A percentile compares a stretch with the other conserved stretches of the same genome.
phyloP scores from a whole-genome alignment of 352 stramenopile species.

The Phytopythium cucurbitacearum region DNA sequence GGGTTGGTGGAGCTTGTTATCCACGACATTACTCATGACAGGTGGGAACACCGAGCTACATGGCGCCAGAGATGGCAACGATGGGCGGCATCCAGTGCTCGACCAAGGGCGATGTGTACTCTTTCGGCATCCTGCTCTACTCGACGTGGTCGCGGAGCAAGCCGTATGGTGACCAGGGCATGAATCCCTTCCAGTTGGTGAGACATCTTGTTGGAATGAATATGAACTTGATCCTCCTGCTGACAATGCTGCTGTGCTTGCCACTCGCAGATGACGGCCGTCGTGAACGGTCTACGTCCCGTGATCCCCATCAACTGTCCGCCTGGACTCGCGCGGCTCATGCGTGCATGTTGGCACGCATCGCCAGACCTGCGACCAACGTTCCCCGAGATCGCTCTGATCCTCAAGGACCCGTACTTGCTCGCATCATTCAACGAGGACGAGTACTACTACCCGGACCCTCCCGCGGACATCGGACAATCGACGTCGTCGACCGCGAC shows the following conservation, averaged over 20 bases:
- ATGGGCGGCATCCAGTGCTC: conserved; percentile 86
- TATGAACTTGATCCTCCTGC: conserved; percentile 7
- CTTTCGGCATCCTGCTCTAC: conserved; percentile 83
- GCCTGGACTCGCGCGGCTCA: conserved; percentile 67
- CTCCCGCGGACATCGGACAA: conserved; percentile 14
- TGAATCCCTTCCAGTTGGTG: conserved; percentile 88
- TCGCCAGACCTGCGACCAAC: conserved; percentile 61
- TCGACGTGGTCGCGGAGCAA: conserved; percentile 87
- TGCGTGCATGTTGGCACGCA: conserved; percentile 81
- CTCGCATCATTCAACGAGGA: conserved; percentile 52
- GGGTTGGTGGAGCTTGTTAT: background rate
- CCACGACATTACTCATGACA: conserved; percentile 4
- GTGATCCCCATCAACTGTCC: conserved; percentile 84
- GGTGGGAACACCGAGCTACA: conserved; percentile 88
- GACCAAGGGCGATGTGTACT: conserved; percentile 86
- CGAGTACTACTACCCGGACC: conserved; percentile 44
- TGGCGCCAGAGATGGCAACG: conserved; percentile 89
- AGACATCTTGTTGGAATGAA: conserved; percentile 3
- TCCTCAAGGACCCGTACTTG: conserved; percentile 73
- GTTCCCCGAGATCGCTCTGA: conserved; percentile 78
- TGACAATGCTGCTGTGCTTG: conserved; percentile 4
- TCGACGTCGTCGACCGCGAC: conserved; percentile 32
- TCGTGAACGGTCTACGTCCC: conserved; percentile 79
- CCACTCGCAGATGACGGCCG: conserved; percentile 68
- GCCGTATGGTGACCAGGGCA: conserved; percentile 85